Percentiles rank a stretch among this genome's conserved stretches.
Conservation (phyloP, 2,329 filamentous ascomycete species). For the Fusarium robinianum region DNA sequence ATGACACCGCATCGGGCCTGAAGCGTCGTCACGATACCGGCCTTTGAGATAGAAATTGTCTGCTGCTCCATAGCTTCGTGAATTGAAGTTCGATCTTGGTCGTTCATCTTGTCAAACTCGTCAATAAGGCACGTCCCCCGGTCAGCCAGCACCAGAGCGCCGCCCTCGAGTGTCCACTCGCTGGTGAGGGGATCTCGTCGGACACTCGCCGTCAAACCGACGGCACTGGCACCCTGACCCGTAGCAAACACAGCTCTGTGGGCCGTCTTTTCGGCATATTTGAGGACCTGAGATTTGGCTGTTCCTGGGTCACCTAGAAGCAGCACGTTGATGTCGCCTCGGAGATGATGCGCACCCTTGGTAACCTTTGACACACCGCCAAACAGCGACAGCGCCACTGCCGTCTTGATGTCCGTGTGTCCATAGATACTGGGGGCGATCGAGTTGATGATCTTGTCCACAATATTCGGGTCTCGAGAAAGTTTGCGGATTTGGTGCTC, state of each 20-base stretch:
- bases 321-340: conserved; percentile 97
- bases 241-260: conserved; percentile 97
- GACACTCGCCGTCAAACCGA: conserved; percentile 96
- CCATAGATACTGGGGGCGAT: conserved; percentile 98
- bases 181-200: conserved; percentile 92
- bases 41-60: conserved; percentile 98
- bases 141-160: conserved; percentile 92
- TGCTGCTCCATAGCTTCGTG: conserved; percentile 99
- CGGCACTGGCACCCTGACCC: conserved; percentile 93
- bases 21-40: conserved; percentile 95
- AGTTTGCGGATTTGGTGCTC: conserved; percentile 87
- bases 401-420: conserved; percentile 95
- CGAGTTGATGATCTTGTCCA: conserved; percentile 90
- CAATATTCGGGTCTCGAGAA: conserved; percentile 85
- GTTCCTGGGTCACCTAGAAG: conserved; percentile 96
- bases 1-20: conserved; percentile 96
- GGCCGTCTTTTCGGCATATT: conserved; percentile 97
- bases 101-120: conserved; percentile 99
- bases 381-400: conserved; percentile 90
- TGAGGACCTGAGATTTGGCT: conserved; percentile 95
- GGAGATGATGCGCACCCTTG: conserved; percentile 86
- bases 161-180: conserved; percentile 97
- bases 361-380: conserved; percentile 91
- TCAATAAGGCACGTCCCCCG: conserved; percentile 95
- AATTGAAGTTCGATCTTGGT: conserved; percentile 96